These are phyloP conservation scores for Lactuca sativa DNA, from an alignment of 129 eudicot genomes.

Conservation along the genomic window DNA sequence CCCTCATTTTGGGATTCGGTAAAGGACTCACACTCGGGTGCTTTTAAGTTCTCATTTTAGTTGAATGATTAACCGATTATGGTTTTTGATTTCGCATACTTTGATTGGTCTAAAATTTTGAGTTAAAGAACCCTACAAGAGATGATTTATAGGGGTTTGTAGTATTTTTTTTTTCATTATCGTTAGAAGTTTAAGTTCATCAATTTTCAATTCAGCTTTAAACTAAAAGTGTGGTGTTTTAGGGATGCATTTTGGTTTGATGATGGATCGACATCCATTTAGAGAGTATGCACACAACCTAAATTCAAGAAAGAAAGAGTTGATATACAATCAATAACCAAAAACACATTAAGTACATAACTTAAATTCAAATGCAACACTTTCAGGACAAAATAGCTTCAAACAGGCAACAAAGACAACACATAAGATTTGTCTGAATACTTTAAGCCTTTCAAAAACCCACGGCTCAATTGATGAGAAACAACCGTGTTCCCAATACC, in stretches of 20 bases:
- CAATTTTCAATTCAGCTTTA: too few relatives aligned
- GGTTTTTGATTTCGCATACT: background rate
- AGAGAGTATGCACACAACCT: too few relatives aligned
- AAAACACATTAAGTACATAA: background rate
- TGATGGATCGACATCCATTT: too few relatives aligned
- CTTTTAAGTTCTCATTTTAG: constrained; percentile 83
- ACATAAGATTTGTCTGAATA: constrained; percentile 55
- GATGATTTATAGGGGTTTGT: constrained; percentile 3
- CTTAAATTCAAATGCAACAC: constrained; percentile 15
- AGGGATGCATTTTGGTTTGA: too few relatives aligned
- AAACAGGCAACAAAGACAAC: constrained; percentile 56
- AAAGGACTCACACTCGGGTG: constrained; percentile 73
- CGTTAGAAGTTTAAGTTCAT: too few relatives aligned
- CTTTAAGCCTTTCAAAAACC: constrained; percentile 68
- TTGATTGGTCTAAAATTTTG: background rate
- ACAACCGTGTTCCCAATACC: constrained; percentile 48
- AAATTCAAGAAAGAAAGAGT: background rate
- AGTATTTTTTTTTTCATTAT: background rate
- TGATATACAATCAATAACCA: background rate
- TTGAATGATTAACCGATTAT: background rate
- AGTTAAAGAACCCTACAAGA: constrained; percentile 5
- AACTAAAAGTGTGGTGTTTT: too few relatives aligned
- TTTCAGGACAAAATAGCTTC: constrained; percentile 20
- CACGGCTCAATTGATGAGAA: constrained; percentile 43
- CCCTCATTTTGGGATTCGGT: constrained; percentile 82